Conservation (phyloP, 75 land plant species). For the Pseudotsuga menziesii region DNA sequence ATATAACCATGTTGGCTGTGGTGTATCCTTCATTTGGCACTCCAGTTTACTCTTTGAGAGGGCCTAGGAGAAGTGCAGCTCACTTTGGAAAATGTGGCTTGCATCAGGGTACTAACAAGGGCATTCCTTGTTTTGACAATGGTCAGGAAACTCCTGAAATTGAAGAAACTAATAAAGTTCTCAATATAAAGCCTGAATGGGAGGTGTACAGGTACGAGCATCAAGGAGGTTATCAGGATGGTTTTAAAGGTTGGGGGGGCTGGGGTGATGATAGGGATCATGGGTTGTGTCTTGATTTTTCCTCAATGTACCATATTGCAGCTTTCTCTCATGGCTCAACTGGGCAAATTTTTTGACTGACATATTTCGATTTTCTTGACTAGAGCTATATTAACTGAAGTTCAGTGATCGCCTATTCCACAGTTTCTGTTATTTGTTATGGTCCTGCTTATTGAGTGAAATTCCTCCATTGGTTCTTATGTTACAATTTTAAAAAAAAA, state of each 20-base stretch:
- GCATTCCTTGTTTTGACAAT: slow-evolving; percentile 53
- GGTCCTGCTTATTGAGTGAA: too few relatives aligned
- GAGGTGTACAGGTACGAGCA: slow-evolving; percentile 24
- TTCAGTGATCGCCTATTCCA: too few relatives aligned
- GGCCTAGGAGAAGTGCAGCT: slow-evolving; percentile 78
- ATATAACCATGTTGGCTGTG: slow-evolving; percentile 95
- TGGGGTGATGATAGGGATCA: slow-evolving; percentile 93
- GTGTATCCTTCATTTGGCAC: slow-evolving; percentile 84
- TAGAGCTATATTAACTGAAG: too few relatives aligned
- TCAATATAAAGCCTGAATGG: slow-evolving; percentile 73
- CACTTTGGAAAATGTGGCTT: slow-evolving; percentile 98
- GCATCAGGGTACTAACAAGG: slow-evolving; percentile 80
- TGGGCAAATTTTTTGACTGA: too few relatives aligned
- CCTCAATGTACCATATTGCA: slow-evolving; percentile 64
- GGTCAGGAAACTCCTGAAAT: slow-evolving; percentile 34
- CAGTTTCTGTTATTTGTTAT: too few relatives aligned
- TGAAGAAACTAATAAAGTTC: slow-evolving; percentile 54
- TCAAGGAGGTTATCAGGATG: slow-evolving; percentile 63
- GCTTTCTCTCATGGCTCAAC: neutral
- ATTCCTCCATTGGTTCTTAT: too few relatives aligned
- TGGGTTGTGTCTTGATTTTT: slow-evolving; percentile 66
- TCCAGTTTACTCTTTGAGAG: slow-evolving; percentile 70
- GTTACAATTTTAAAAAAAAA: too few relatives aligned
- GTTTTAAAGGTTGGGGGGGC: slow-evolving; percentile 98
- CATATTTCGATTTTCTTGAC: too few relatives aligned